A percentile compares a stretch with the other conserved stretches of the same genome.
Conservation (phyloP, 768 basidiomycete species). For the Leccinum incarnatum region DNA sequence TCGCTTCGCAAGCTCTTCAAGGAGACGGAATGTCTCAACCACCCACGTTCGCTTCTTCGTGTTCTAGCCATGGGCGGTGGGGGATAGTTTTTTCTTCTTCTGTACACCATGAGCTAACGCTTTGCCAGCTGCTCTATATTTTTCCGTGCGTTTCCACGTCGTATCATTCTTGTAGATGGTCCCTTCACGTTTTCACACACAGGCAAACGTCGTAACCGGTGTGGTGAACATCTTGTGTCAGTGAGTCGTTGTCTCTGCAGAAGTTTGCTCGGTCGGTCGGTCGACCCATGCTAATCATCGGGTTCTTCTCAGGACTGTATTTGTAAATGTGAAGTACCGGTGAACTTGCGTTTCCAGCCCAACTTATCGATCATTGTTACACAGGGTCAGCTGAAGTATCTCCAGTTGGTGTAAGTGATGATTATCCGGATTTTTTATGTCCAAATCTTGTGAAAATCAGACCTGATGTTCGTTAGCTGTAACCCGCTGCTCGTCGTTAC, state of each 20-base stretch:
- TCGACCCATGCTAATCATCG: not conserved
- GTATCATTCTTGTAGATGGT: not conserved
- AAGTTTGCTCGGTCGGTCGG: not conserved
- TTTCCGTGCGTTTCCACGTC: not conserved
- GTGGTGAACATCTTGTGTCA: not conserved
- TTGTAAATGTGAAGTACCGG: not conserved
- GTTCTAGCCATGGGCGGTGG: slow-evolving; percentile 9
- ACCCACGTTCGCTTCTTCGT: not conserved
- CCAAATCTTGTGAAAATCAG: not conserved
- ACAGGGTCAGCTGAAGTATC: not conserved
- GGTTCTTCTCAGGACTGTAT: not conserved
- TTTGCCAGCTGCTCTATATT: not conserved
- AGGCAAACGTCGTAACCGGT: not conserved
- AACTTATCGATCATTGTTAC: not conserved
- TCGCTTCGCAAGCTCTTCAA: slow-evolving; percentile 2
- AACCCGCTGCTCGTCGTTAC: slow-evolving; percentile 8
- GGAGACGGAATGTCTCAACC: not conserved
- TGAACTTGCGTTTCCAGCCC: not conserved
- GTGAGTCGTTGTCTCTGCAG: slow-evolving; percentile 1
- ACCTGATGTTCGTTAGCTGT: not conserved
- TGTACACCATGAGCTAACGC: not conserved
- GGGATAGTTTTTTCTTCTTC: not conserved
- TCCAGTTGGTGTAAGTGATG: not conserved
- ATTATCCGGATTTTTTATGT: not conserved
- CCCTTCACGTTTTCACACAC: not conserved